phyloP scores from a whole-genome alignment of 2,329 filamentous ascomycete species.

The Pseudogymnoascus sp. region DNA sequence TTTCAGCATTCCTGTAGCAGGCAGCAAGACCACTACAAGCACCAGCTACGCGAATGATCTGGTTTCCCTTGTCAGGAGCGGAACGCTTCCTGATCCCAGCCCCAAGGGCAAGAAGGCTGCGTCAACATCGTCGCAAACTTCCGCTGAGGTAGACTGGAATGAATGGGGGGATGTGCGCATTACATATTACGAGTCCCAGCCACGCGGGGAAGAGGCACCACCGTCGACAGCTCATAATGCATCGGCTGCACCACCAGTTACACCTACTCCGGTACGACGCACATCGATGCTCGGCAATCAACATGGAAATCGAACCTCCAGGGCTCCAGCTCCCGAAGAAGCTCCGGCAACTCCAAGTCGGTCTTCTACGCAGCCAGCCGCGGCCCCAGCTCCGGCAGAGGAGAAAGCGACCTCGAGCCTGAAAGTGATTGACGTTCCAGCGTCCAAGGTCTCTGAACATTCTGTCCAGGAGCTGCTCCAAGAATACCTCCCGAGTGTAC shows the following conservation, averaged over 20 bases:
- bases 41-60: constrained; percentile 77
- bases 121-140: constrained; percentile 10
- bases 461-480: constrained; percentile 51
- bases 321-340: constrained; percentile 29
- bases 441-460: constrained; percentile 41
- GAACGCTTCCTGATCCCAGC: constrained; percentile 27
- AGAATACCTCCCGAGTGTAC: constrained; percentile 55
- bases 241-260: constrained; percentile 23
- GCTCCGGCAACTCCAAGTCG: constrained; percentile 26
- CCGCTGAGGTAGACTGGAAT: constrained; percentile 49
- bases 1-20: constrained; percentile 35
- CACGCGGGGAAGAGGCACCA: constrained; percentile 18
- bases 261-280: constrained; percentile 29
- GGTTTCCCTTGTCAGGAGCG: constrained; percentile 61
- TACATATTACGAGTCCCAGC: constrained; percentile 56
- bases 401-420: constrained; percentile 21
- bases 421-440: constrained; percentile 43
- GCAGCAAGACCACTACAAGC: constrained; percentile 36
- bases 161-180: constrained; percentile 77
- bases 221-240: constrained; percentile 27
- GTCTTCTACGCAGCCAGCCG: constrained; percentile 14
- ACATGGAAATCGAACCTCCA: constrained; percentile 25
- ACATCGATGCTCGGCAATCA: constrained; percentile 27
- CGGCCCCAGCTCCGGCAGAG: constrained; percentile 18
- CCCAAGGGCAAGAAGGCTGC: constrained; percentile 22